These are phyloP conservation scores for Oryza longistaminata DNA, from an alignment of 176 grass and related monocot species.

Conservation along the genomic window DNA sequence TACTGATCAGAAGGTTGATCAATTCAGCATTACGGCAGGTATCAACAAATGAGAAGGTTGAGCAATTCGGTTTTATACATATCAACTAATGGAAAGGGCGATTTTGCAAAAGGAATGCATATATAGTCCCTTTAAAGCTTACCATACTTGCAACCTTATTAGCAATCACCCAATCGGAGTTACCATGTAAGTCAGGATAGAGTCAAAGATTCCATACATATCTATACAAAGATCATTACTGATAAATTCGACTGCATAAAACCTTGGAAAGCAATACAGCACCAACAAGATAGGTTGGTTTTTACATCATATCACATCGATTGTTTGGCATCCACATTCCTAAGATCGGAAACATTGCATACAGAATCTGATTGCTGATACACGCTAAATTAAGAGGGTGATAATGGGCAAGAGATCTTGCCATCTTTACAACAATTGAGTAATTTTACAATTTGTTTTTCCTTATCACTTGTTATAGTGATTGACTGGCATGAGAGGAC, in stretches of 20 bases:
- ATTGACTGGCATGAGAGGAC: conserved; percentile 73
- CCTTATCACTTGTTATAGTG: conserved; percentile 19
- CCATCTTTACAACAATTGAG: conserved; percentile 37
- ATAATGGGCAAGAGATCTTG: conserved; percentile 42
- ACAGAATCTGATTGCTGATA: background rate
- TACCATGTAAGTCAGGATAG: background rate
- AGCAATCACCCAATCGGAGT: background rate
- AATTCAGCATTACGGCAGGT: no score
- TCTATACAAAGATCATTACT: background rate
- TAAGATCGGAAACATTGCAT: conserved; percentile 11
- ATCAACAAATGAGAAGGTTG: background rate
- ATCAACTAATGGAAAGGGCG: background rate
- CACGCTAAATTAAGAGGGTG: background rate
- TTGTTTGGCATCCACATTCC: background rate
- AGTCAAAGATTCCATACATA: background rate
- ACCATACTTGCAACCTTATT: conserved; percentile 4
- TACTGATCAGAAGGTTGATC: no score
- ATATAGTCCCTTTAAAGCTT: background rate
- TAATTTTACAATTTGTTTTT: background rate
- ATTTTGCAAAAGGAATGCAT: background rate
- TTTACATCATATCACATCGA: background rate
- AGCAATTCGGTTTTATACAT: background rate
- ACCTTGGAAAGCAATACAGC: background rate
- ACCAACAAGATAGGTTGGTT: background rate
- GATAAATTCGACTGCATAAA: background rate